Evolutionary conservation across 306 rosid genomes (phyloP), one percentile per base, ranked within the genome.

Genomic region (Pterocarpus santalinus): DNA sequence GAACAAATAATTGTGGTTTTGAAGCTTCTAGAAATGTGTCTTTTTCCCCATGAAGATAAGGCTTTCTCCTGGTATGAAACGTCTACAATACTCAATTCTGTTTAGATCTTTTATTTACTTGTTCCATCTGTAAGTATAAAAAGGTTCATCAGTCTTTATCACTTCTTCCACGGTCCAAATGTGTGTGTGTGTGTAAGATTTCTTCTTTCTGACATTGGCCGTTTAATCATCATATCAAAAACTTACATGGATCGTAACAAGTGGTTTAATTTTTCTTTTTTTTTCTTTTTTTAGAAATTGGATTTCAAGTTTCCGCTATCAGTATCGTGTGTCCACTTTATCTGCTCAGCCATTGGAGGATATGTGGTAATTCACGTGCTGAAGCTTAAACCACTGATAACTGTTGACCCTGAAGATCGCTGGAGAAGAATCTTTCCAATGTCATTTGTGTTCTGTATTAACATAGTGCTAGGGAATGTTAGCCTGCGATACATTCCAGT

Each of bases 361-460:
- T 93, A 91, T 89, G 33, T 85, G 32, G 88, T 88, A 61, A 95
- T 95, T 82, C 88, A 91, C 83, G 93, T 93, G 87, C 84, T 95
- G 82, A 95, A 90, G 81, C 75, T 95, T 73, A 95, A 95, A 81
- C 99, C 99, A 4, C 87, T 95, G 52, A 93, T 95, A 86, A 22
- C 86, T 57, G 99, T 95, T 82, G 90, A 91, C 79, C 93, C 94
- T 64, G 95, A 84, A 85, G 99, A 93, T 89, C 95, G 95, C 80
- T 93, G 94, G 99, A 90, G 85, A 82, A 93, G 99, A 87, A 95
- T 95, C 71, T 95, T 95, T 79, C 99, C 99, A 5, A 95, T 95
- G 99, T 95, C 99, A n/a, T 93, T 95, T 65, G 99, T 95, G 79
- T 95, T 95, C 81, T 95, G 99, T 57, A 93, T 95, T 65, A 95